phyloP scores from a whole-genome alignment of 345 rosid genomes.

The Eucalyptus fibrosa region DNA sequence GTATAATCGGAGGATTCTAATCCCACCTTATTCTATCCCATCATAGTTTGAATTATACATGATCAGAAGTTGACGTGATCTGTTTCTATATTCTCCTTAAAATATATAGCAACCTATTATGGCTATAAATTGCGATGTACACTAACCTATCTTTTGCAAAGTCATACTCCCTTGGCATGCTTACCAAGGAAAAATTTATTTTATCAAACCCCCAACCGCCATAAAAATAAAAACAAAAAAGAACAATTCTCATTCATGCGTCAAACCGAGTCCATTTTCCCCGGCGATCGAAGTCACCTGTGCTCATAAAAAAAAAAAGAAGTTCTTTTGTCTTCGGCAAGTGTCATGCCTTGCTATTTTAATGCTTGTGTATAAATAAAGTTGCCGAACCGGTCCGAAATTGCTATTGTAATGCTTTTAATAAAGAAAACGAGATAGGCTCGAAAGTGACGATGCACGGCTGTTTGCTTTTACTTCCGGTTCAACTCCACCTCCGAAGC shows the following conservation, averaged over 20 bases:
- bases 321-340: neutral
- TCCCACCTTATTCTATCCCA: neutral
- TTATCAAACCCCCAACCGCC: neutral
- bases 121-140: neutral
- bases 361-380: neutral
- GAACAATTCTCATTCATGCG: neutral
- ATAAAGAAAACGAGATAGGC: neutral
- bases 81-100: neutral
- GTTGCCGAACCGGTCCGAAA: neutral
- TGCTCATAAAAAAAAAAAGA: neutral
- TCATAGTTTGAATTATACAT: neutral
- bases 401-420: neutral
- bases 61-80: neutral
- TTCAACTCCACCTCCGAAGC: neutral
- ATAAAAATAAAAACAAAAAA: neutral
- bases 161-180: neutral
- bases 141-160: neutral
- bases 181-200: neutral
- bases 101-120: neutral
- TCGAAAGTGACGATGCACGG: neutral
- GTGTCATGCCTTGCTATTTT: neutral
- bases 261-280: neutral
- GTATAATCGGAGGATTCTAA: neutral
- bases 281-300: neutral
- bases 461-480: neutral